A percentile compares a stretch with the other conserved stretches of the same genome.
Evolutionary conservation across 257 asterid genomes (phyloP).

Genomic region (Scutellaria minor): DNA sequence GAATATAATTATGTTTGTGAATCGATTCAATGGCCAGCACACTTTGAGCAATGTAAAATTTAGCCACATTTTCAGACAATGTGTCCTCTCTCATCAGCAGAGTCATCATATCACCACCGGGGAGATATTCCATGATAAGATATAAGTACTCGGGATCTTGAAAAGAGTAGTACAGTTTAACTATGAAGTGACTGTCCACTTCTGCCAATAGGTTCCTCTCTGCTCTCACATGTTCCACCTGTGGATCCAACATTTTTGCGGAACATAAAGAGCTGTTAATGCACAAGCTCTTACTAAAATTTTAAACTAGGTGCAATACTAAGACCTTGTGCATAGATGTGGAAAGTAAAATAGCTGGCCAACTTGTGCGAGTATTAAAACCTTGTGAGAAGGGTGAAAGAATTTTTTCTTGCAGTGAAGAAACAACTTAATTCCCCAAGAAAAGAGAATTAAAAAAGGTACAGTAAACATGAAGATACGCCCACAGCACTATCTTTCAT

Average conservation of each 20-base stretch:
- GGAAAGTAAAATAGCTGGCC: background rate
- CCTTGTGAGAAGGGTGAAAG: constrained; percentile 6
- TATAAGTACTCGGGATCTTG: constrained; percentile 90
- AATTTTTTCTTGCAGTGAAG: background rate
- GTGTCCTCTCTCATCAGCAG: constrained; percentile 90
- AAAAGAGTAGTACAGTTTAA: constrained; percentile 85
- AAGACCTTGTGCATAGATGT: background rate
- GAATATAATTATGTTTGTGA: constrained; percentile 87
- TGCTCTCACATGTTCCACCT: constrained; percentile 96
- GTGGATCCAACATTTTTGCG: constrained; percentile 20
- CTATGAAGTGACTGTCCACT: constrained; percentile 91
- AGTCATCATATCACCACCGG: constrained; percentile 98
- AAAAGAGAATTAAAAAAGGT: background rate
- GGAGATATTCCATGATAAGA: constrained; percentile 96
- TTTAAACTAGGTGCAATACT: constrained; percentile 4
- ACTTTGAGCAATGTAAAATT: constrained; percentile 89
- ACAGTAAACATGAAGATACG: background rate
- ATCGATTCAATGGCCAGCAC: constrained; percentile 90
- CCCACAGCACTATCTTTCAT: background rate
- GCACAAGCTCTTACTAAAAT: constrained; percentile 7
- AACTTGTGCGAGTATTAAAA: constrained; percentile 9
- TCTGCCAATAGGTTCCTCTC: constrained; percentile 93
- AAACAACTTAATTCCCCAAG: background rate
- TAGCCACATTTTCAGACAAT: constrained; percentile 76
- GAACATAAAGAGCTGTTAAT: constrained; percentile 22